Conservation (phyloP, 2,329 filamentous ascomycete species). For the Massarina eburnea region DNA sequence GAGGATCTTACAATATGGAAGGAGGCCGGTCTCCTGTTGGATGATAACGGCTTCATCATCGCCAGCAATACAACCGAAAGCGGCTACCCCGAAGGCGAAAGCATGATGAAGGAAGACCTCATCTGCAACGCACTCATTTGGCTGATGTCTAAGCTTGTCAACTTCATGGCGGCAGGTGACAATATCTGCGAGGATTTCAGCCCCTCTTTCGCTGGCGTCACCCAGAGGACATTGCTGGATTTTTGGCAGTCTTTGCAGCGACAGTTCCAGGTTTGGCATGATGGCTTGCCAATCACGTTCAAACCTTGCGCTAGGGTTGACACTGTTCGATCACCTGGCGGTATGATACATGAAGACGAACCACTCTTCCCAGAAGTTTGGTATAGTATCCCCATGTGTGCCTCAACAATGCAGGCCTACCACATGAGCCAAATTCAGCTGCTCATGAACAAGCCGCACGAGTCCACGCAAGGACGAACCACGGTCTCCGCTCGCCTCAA, state of each 20-base stretch:
- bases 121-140: constrained; percentile 66
- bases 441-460: constrained; percentile 61
- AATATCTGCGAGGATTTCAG: constrained; percentile 46
- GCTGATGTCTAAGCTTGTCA: constrained; percentile 67
- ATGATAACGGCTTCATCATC: constrained; percentile 54
- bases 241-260: constrained; percentile 58
- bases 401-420: constrained; percentile 66
- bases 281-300: constrained; percentile 62
- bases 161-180: constrained; percentile 63
- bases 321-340: constrained; percentile 28
- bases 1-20: constrained; percentile 65
- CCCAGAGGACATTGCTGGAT: constrained; percentile 52
- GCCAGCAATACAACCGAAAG: constrained; percentile 47
- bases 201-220: constrained; percentile 48
- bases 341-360: constrained; percentile 30
- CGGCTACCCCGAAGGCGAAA: constrained; percentile 48
- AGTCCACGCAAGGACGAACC: constrained; percentile 55
- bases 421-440: constrained; percentile 66
- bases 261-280: constrained; percentile 62
- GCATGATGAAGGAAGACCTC: constrained; percentile 62
- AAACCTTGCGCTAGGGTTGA: constrained; percentile 56
- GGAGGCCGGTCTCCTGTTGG: constrained; percentile 62
- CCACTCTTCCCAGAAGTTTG: constrained; percentile 59
- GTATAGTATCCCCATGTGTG: constrained; percentile 65
- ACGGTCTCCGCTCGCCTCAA: constrained; percentile 58